phyloP scores from a whole-genome alignment of 2,329 filamentous ascomycete genomes.

The Trichophaea hybrida region DNA sequence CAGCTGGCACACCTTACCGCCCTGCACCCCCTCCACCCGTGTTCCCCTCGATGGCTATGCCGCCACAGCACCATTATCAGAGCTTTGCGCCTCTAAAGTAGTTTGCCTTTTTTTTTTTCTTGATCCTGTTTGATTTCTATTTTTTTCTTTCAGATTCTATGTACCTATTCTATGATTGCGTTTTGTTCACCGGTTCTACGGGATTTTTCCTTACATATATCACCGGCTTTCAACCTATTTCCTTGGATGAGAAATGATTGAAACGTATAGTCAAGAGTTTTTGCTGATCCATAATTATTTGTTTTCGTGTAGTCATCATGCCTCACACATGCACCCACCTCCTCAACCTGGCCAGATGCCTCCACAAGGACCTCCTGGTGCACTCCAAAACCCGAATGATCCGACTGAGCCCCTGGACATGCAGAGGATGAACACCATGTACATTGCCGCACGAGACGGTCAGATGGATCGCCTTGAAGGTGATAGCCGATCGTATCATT shows the following conservation, averaged over 20 bases:
- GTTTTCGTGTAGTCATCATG: conserved; percentile 27
- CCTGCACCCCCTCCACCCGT: conserved; percentile 72
- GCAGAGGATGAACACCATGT: conserved; percentile 29
- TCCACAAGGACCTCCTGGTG: conserved; percentile 27
- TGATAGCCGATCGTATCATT: conserved; percentile 29
- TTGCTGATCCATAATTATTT: conserved; percentile 14
- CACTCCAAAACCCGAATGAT: conserved; percentile 26
- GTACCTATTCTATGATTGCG: conserved; percentile 8
- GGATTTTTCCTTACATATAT: conserved; percentile 13
- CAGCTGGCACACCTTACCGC: conserved; percentile 88
- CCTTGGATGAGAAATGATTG: conserved; percentile 6
- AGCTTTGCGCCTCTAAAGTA: conserved; percentile 28
- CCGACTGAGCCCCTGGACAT: conserved; percentile 28
- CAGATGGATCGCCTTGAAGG: conserved; percentile 28
- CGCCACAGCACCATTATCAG: conserved; percentile 26
- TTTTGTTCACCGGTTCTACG: neutral
- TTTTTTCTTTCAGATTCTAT: conserved; percentile 13
- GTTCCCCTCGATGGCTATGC: conserved; percentile 49
- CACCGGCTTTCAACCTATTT: conserved; percentile 12
- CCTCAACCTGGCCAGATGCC: conserved; percentile 25
- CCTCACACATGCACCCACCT: conserved; percentile 27
- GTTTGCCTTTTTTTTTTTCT: conserved; percentile 24
- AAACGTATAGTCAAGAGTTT: neutral
- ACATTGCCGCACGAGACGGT: conserved; percentile 26
- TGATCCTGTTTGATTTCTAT: conserved; percentile 15